A percentile compares a stretch with the other conserved stretches of the same genome.
Evolutionary conservation across 495 filamentous ascomycete species (phyloP).

Genomic region (Wilcoxina mikolae): DNA sequence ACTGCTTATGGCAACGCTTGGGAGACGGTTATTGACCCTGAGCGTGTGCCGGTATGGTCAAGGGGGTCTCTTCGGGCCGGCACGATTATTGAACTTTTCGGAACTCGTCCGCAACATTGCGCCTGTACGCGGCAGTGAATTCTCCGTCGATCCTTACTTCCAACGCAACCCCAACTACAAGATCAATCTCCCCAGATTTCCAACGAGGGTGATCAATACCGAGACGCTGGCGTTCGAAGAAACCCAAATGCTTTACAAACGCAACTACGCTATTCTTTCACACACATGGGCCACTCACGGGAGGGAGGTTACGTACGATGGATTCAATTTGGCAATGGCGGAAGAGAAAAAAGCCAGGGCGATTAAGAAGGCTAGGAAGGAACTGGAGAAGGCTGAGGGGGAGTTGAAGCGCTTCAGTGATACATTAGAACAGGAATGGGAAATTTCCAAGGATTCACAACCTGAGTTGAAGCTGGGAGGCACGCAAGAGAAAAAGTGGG

Average conservation of each 20-base stretch:
- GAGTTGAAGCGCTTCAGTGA: not conserved
- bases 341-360: not conserved
- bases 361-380: not conserved
- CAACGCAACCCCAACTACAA: too few relatives aligned
- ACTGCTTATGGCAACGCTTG: too few relatives aligned
- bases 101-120: too few relatives aligned
- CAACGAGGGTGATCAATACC: constrained; percentile 3
- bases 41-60: too few relatives aligned
- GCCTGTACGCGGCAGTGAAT: too few relatives aligned
- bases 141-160: too few relatives aligned
- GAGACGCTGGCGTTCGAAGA: constrained; percentile 1
- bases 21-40: too few relatives aligned
- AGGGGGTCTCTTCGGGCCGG: too few relatives aligned
- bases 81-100: too few relatives aligned
- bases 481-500: not conserved
- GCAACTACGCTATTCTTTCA: constrained; percentile 2
- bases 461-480: not conserved
- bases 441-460: not conserved
- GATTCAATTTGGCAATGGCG: not conserved
- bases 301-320: not conserved
- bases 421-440: not conserved
- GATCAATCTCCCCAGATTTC: not conserved
- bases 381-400: not conserved
- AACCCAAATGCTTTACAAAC: not conserved
- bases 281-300: not conserved